Conservation (phyloP, 192 early-diverging fungal species). For the Umbelopsis sp. region DNA sequence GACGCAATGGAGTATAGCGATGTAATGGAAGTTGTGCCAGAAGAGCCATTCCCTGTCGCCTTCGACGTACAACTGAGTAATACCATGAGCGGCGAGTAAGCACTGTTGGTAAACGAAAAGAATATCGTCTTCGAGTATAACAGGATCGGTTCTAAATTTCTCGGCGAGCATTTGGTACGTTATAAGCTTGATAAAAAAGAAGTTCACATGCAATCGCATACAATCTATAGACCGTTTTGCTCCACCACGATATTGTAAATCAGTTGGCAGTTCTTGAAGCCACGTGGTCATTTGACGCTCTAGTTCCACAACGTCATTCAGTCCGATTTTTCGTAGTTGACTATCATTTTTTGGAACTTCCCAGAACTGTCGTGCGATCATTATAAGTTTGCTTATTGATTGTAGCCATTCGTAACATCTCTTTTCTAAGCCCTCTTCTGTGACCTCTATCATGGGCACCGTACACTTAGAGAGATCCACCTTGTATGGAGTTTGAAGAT, state of each 20-base stretch:
- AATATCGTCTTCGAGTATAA: not conserved
- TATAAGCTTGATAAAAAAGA: slow-evolving; percentile 8
- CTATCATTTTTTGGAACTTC: slow-evolving; percentile 1
- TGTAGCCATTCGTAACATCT: not conserved
- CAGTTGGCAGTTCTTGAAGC: slow-evolving; percentile 11
- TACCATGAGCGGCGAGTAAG: not conserved
- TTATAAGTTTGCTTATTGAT: not conserved
- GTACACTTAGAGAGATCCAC: not conserved
- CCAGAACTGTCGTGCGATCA: slow-evolving; percentile 7
- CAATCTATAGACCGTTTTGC: slow-evolving; percentile 6
- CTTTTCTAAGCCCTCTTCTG: not conserved
- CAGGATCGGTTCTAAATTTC: not conserved
- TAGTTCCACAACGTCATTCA: not conserved
- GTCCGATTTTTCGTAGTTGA: not conserved
- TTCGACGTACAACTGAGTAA: not conserved
- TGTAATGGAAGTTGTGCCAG: slow-evolving; percentile 8
- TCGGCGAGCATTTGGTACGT: slow-evolving; percentile 11
- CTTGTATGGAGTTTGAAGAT: slow-evolving; percentile 5
- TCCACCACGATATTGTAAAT: slow-evolving; percentile 7
- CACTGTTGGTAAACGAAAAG: slow-evolving; percentile 1
- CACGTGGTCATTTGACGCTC: not conserved
- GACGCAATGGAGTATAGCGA: not conserved
- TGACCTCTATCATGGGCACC: not conserved
- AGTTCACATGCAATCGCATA: slow-evolving; percentile 8
- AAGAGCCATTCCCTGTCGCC: not conserved